Evolutionary conservation across 805 yeast genomes (phyloP).

Genomic region (Starmerella floricola): DNA sequence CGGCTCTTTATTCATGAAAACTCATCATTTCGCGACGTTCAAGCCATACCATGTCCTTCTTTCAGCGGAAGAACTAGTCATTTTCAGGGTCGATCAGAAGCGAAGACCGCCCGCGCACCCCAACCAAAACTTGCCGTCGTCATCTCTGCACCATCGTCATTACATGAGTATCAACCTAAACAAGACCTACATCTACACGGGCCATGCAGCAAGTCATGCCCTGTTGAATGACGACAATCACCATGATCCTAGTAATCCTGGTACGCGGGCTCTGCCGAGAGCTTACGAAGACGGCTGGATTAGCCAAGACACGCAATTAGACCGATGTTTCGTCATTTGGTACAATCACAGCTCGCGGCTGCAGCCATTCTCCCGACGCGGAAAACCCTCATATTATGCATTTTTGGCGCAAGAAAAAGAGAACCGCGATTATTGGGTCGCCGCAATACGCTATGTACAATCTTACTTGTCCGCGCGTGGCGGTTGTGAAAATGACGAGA

Average conservation of each 20-base stretch:
- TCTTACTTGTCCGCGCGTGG: constrained; percentile 17
- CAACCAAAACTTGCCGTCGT: constrained; percentile 32
- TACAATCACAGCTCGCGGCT: constrained; percentile 35
- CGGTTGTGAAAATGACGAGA: not conserved
- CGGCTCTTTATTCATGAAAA: constrained; percentile 60
- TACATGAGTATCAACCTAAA: constrained; percentile 49
- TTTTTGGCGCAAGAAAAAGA: constrained; percentile 73
- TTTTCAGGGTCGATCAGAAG: constrained; percentile 32
- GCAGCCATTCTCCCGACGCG: constrained; percentile 45
- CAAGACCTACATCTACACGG: constrained; percentile 67
- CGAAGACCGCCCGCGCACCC: constrained; percentile 13
- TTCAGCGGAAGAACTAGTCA: constrained; percentile 54
- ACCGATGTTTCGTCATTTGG: constrained; percentile 77
- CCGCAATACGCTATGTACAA: constrained; percentile 28
- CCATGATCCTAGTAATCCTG: constrained; percentile 40
- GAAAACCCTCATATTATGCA: constrained; percentile 51
- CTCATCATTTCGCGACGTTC: constrained; percentile 57
- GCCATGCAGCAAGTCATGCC: constrained; percentile 46
- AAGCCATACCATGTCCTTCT: constrained; percentile 47
- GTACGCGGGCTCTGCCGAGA: constrained; percentile 51
- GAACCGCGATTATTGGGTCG: constrained; percentile 77
- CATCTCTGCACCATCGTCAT: constrained; percentile 38
- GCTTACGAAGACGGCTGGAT: constrained; percentile 74
- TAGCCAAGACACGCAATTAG: constrained; percentile 63
- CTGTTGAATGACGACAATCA: constrained; percentile 38